Conservation (phyloP, 2,329 filamentous ascomycete species). For the Colletotrichum horii region DNA sequence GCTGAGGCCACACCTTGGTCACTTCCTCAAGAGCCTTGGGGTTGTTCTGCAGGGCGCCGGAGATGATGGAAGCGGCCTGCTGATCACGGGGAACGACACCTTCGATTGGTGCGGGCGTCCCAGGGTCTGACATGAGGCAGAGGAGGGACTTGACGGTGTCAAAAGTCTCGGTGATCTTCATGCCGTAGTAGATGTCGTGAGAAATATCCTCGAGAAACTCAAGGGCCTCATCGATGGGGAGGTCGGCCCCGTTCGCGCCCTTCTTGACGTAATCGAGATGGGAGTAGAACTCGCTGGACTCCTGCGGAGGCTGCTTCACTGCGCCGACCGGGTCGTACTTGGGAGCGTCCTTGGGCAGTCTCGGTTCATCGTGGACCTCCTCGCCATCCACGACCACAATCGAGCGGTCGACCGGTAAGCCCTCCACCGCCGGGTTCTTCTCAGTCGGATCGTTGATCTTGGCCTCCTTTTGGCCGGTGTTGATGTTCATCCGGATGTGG, state of each 20-base stretch:
- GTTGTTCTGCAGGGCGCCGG: slow-evolving; percentile 68
- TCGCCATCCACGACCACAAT: slow-evolving; percentile 61
- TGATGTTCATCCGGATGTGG: slow-evolving; percentile 70
- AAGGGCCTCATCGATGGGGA: slow-evolving; percentile 54
- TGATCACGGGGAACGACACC: slow-evolving; percentile 45
- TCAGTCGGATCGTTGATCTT: slow-evolving; percentile 68
- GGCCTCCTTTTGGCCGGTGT: slow-evolving; percentile 68
- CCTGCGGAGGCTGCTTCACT: slow-evolving; percentile 55
- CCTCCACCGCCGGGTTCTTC: slow-evolving; percentile 48
- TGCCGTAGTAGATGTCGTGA: slow-evolving; percentile 73
- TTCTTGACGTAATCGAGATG: slow-evolving; percentile 24
- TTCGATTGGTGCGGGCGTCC: slow-evolving; percentile 26
- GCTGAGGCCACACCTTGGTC: slow-evolving; percentile 48
- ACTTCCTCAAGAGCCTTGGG: slow-evolving; percentile 62
- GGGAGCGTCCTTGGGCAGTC: slow-evolving; percentile 56
- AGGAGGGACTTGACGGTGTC: slow-evolving; percentile 60
- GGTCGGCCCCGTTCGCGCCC: slow-evolving; percentile 26
- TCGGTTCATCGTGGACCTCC: slow-evolving; percentile 32
- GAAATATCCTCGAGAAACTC: slow-evolving; percentile 66
- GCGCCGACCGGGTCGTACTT: slow-evolving; percentile 62
- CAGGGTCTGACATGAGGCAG: slow-evolving; percentile 52
- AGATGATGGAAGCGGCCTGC: slow-evolving; percentile 62
- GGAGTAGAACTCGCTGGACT: slow-evolving; percentile 30
- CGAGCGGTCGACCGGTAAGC: slow-evolving; percentile 56
- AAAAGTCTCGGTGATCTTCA: slow-evolving; percentile 63